These are phyloP conservation scores for Fennellomyces sp. DNA, from an alignment of 371 early-diverging fungal species.

Conservation along the genomic window DNA sequence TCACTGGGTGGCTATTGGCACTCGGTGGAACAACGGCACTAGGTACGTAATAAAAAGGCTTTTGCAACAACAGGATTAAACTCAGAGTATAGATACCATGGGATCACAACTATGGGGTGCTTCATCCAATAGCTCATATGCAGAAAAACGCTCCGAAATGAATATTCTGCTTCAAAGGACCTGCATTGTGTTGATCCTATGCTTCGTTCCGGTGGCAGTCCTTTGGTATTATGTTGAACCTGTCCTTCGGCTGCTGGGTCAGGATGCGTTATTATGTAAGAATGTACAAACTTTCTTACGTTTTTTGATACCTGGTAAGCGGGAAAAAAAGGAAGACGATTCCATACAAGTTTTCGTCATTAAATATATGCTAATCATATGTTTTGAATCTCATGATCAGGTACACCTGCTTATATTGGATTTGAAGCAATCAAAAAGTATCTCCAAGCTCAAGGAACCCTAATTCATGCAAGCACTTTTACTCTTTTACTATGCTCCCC, in stretches of 20 bases:
- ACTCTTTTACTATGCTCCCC: constrained; percentile 66
- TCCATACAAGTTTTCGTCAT: background rate
- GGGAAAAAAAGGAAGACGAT: too few species aligned
- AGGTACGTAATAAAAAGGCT: constrained; percentile 50
- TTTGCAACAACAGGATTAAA: background rate
- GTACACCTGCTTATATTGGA: constrained; percentile 65
- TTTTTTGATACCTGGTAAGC: background rate
- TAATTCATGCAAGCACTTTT: constrained; percentile 71
- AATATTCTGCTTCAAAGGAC: constrained; percentile 87
- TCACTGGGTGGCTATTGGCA: constrained; percentile 79
- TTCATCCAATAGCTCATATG: constrained; percentile 9
- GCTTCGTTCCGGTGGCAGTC: constrained; percentile 60
- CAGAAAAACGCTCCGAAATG: constrained; percentile 61
- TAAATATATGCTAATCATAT: constrained; percentile 51
- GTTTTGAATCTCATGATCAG: constrained; percentile 12
- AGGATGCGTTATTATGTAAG: constrained; percentile 19
- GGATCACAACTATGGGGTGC: constrained; percentile 88
- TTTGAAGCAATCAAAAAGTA: constrained; percentile 71
- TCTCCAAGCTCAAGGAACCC: constrained; percentile 73
- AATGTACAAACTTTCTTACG: background rate
- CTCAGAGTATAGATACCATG: constrained; percentile 67
- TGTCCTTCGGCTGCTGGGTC: constrained; percentile 3
- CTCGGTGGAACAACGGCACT: constrained; percentile 75
- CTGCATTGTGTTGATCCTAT: constrained; percentile 69
- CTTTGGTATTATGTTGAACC: constrained; percentile 56